phyloP scores from a whole-genome alignment of 2,329 filamentous ascomycete genomes.

The Colletotrichum orbiculare region DNA sequence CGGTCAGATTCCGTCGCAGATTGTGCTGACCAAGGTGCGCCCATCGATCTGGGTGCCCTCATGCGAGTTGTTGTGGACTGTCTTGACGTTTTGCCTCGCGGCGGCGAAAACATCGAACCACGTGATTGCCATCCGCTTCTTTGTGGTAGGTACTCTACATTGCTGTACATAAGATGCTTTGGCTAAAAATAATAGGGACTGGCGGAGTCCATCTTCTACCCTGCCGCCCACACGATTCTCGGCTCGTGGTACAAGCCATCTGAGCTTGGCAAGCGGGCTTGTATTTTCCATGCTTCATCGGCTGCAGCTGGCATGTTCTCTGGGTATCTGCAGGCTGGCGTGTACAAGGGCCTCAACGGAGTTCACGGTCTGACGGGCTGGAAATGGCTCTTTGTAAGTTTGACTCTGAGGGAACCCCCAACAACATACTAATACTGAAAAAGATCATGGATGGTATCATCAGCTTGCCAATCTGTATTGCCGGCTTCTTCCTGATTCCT shows the following conservation, averaged over 20 bases:
- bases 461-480: slow-evolving; percentile 53
- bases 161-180: too few species aligned
- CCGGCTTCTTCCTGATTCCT: slow-evolving; percentile 52
- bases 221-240: slow-evolving; percentile 47
- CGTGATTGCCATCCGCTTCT: slow-evolving; percentile 55
- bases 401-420: background rate
- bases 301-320: slow-evolving; percentile 66
- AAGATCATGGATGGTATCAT: slow-evolving; percentile 55
- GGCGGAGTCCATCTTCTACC: slow-evolving; percentile 49
- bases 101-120: slow-evolving; percentile 43
- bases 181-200: slow-evolving; percentile 42
- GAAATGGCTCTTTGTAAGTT: slow-evolving; percentile 50
- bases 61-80: slow-evolving; percentile 42
- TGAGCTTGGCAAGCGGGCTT: slow-evolving; percentile 60
- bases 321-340: slow-evolving; percentile 65
- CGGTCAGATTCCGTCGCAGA: slow-evolving; percentile 43
- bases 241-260: slow-evolving; percentile 54
- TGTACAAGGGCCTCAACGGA: slow-evolving; percentile 62
- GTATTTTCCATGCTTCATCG: slow-evolving; percentile 60
- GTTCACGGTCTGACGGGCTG: slow-evolving; percentile 52
- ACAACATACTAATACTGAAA: background rate
- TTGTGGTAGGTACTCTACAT: slow-evolving; percentile 41
- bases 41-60: slow-evolving; percentile 44
- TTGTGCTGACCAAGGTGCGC: slow-evolving; percentile 43
- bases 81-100: slow-evolving; percentile 32